A percentile compares a stretch with the other conserved stretches of the same genome.
phyloP scores from a whole-genome alignment of 352 stramenopile genomes.

The Phytopythium cucurbitacearum region DNA sequence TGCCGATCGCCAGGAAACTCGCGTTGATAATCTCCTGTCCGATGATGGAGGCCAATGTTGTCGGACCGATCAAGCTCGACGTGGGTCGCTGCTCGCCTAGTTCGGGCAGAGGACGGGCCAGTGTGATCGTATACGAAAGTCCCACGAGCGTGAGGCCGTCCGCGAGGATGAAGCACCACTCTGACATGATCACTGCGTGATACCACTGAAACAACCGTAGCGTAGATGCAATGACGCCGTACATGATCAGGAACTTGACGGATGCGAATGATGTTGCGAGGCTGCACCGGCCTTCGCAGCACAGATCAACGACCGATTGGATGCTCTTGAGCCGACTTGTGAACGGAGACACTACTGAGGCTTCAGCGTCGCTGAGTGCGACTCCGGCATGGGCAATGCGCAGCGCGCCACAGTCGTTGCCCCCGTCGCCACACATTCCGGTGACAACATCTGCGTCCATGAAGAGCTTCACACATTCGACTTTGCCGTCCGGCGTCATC shows the following conservation, averaged over 20 bases:
- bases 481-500: conserved; percentile 42
- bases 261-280: conserved; percentile 79
- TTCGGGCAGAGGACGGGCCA: conserved; percentile 44
- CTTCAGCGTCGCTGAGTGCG: conserved; percentile 69
- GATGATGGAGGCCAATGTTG: conserved; percentile 27
- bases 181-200: conserved; percentile 56
- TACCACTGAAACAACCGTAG: conserved; percentile 70
- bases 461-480: conserved; percentile 29
- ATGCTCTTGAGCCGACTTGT: conserved; percentile 79
- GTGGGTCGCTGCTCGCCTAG: conserved; percentile 31
- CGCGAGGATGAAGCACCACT: conserved; percentile 69
- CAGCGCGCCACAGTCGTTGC: conserved; percentile 82
- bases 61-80: conserved; percentile 37
- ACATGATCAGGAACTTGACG: conserved; percentile 89
- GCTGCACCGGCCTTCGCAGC: conserved; percentile 82
- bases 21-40: conserved; percentile 42
- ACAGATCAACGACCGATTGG: conserved; percentile 78
- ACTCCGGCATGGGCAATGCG: conserved; percentile 74
- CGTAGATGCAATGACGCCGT: conserved; percentile 70
- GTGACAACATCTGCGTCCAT: conserved; percentile 34
- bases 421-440: conserved; percentile 52
- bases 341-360: conserved; percentile 76
- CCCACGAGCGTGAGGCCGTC: conserved; percentile 64
- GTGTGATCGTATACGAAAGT: conserved; percentile 65
- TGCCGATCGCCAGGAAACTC: conserved; percentile 19